Evolutionary conservation across 495 filamentous ascomycete species (phyloP), one percentile per base, ranked within the genome.

Genomic region (Diplogelasinospora grovesii): DNA sequence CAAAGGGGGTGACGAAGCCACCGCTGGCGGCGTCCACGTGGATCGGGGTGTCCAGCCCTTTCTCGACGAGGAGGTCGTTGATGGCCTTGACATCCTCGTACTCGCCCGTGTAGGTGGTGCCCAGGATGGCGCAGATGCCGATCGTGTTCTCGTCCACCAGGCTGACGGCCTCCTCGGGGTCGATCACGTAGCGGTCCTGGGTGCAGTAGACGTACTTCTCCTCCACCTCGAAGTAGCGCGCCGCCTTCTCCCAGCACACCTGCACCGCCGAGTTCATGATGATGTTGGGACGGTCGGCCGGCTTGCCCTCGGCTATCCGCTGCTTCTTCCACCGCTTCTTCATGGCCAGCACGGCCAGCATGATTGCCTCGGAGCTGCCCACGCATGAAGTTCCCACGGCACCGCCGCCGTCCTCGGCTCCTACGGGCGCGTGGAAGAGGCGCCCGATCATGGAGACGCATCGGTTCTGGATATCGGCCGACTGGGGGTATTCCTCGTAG

Each of bases 101-200:
- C 64, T 95, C 83, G 34, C 89, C 89, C n/a, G 89, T 95, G 62
- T 94, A 94, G 1, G 89, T 95, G 1, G 87, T 89, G 9, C 89
- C 89, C 9, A 95, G 61, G 51, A 95, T 94, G 25, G 76, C 71
- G 56, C 88, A 94, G 54, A 95, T 95, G 41, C 89, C 89, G 53
- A 95, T 93, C 5, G 89, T 95, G 61, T 95, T 94, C 70, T 95
- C 89, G 46, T 95, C 89, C 4, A 94, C 75, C n/a, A 93, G 61
- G 38, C 82, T 69, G 18, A 94, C 83, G 1, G 86, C 83, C 66
- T 89, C 66, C 52, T 80, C 65, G 7, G 89, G 89, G 61, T 95
- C 89, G 53, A 95, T 89, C 25, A 92, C 84, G 53, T 77, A 94
- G 45, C 89, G 81, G 5, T 82, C 75, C 11, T 75, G 66, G 2